Conservation (phyloP, 768 basidiomycete genomes). For the Sarcomyxa edulis region DNA sequence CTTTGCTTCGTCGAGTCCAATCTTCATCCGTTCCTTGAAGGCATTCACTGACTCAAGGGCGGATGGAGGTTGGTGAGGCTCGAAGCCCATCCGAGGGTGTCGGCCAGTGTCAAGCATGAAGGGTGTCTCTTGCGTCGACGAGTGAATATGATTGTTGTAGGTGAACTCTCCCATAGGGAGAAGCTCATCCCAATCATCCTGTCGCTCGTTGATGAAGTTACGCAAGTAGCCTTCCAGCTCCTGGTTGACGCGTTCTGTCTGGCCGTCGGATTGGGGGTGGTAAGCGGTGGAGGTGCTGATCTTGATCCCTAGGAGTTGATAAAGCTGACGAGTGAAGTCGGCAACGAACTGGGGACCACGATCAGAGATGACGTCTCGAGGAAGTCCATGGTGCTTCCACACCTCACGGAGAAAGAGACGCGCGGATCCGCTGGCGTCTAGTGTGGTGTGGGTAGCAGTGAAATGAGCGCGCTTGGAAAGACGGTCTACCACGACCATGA, state of each 20-base stretch:
- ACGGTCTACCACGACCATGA: slow-evolving; percentile 24
- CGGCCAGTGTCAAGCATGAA: slow-evolving; percentile 11
- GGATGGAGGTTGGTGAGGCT: neutral
- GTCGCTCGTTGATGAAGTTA: slow-evolving; percentile 14
- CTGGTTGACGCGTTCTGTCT: slow-evolving; percentile 25
- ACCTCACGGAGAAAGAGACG: slow-evolving; percentile 14
- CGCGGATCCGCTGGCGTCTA: slow-evolving; percentile 15
- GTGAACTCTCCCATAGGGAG: slow-evolving; percentile 7
- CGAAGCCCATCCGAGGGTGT: slow-evolving; percentile 10
- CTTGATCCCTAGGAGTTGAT: slow-evolving; percentile 24
- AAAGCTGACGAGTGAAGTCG: slow-evolving; percentile 24
- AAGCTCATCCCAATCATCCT: slow-evolving; percentile 19
- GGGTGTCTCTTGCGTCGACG: slow-evolving; percentile 6
- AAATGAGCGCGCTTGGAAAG: slow-evolving; percentile 14
- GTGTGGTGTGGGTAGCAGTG: slow-evolving; percentile 13
- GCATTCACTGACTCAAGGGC: slow-evolving; percentile 6
- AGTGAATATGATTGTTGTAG: slow-evolving; percentile 11
- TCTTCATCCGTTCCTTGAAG: slow-evolving; percentile 9
- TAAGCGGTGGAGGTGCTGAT: slow-evolving; percentile 31
- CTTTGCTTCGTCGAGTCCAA: slow-evolving; percentile 8
- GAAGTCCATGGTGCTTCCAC: slow-evolving; percentile 20
- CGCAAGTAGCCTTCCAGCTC: slow-evolving; percentile 24
- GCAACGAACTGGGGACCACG: slow-evolving; percentile 23
- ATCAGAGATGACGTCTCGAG: slow-evolving; percentile 20
- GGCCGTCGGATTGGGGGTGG: slow-evolving; percentile 35